phyloP scores from a whole-genome alignment of 345 rosid species.

The Populus simonii region DNA sequence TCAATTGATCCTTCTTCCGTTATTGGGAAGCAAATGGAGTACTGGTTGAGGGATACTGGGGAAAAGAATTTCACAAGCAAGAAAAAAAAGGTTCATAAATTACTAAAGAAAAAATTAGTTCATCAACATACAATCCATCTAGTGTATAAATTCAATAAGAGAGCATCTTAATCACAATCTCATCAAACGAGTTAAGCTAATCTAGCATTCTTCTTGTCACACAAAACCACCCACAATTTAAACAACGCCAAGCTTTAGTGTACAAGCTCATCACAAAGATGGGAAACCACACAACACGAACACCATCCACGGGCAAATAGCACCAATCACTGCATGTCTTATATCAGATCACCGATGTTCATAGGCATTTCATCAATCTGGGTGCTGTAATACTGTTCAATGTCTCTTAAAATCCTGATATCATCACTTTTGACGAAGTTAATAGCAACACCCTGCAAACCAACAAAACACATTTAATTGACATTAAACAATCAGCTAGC shows the following conservation, averaged over 20 bases:
- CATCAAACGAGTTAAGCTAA: neutral
- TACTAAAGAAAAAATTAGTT: neutral
- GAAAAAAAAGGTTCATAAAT: neutral
- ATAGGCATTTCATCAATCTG: constrained; percentile 96
- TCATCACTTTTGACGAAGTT: constrained; percentile 87
- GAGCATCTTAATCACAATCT: neutral
- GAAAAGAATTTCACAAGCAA: neutral
- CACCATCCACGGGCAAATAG: neutral
- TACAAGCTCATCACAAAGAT: neutral
- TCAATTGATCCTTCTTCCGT: neutral
- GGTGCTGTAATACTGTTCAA: constrained; percentile 88
- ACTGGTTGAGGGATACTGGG: neutral
- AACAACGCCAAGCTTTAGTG: neutral
- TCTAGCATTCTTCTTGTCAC: neutral
- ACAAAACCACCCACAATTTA: neutral
- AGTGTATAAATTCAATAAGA: neutral
- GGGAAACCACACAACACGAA: neutral
- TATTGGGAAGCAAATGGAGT: neutral
- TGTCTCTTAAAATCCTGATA: constrained; percentile 82
- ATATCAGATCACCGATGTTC: constrained; percentile 87
- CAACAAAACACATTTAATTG: neutral
- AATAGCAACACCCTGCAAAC: constrained; percentile 77
- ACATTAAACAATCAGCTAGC: neutral
- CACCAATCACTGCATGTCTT: neutral
- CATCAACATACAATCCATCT: neutral